Conservation (phyloP, 441 rosid species). For the Pelargonium fulgidum region DNA sequence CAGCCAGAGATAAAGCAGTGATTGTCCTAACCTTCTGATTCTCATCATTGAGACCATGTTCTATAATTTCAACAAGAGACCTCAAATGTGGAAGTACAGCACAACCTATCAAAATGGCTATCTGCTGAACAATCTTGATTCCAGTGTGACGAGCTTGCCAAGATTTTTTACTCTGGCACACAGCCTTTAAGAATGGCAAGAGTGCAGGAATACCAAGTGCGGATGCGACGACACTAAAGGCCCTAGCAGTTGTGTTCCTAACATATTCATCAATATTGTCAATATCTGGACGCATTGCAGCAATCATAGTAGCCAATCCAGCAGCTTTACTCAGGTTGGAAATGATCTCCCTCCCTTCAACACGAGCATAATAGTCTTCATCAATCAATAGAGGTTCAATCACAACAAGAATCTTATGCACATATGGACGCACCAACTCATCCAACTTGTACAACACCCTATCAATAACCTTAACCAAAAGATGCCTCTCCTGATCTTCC, state of each 20-base stretch:
- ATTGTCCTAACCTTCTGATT: slow-evolving; percentile 94
- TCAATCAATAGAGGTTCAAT: slow-evolving; percentile 95
- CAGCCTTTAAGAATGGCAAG: slow-evolving; percentile 86
- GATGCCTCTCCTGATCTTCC: slow-evolving; percentile 99
- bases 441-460: slow-evolving; percentile 86
- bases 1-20: slow-evolving; percentile 92
- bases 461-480: slow-evolving; percentile 90
- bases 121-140: slow-evolving; percentile 97
- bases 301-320: slow-evolving; percentile 98
- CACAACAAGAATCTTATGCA: slow-evolving; percentile 95
- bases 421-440: slow-evolving; percentile 90
- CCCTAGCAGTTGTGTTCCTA: slow-evolving; percentile 94
- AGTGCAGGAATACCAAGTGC: slow-evolving; percentile 94
- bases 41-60: slow-evolving; percentile 92
- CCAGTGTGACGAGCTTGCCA: slow-evolving; percentile 99
- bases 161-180: slow-evolving; percentile 95
- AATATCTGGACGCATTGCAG: slow-evolving; percentile 98
- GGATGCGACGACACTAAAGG: slow-evolving; percentile 95
- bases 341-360: slow-evolving; percentile 94
- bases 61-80: slow-evolving; percentile 83
- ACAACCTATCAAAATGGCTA: slow-evolving; percentile 91
- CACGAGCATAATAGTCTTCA: slow-evolving; percentile 98
- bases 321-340: slow-evolving; percentile 97
- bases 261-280: slow-evolving; percentile 94
- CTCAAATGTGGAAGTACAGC: slow-evolving; percentile 91